Evolutionary conservation across 345 rosid species (phyloP), one percentile per base, ranked within the genome.

Genomic region (Microthlaspi erraticum): DNA sequence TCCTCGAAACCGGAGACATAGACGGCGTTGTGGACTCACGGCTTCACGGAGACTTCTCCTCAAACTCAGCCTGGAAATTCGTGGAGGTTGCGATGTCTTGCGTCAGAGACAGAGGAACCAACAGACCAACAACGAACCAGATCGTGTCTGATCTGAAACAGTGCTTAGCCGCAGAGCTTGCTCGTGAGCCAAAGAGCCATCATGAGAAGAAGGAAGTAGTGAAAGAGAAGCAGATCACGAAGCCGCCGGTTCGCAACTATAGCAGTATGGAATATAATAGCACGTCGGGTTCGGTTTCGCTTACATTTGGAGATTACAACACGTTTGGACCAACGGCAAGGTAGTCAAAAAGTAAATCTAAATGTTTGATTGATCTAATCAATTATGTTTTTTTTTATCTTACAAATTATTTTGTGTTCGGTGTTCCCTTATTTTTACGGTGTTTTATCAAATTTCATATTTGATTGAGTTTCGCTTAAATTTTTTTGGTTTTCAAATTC

Each of bases 31-130:
- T 77, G 11, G 80, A 77, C 37, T 6, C 42, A 31, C 62, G 80
- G 38, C 76, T 77, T 32, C 57, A 37, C 2, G 77, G 80, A 0
- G 65, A 72, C 2, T 71, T 77, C 73, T 66, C 67, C 5, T 2
- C 77, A 8, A 71, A 71, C 65, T 77, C 80, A 7, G 80, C 80
- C 1, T 77, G 80, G 80, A 77, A 77, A 41, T 71, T 34, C 8
- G 26, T 71, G 12, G 80, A 77, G 44, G 39, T 77, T 1, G 80
- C 77, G 44, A 71, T 77, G 77, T 51, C 73, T 11, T 77, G 80
- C 64, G 77, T 77, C 0, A 51, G 17, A 72, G 77, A 71, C 66
- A 66, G 73, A 59, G 77, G 77, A 50, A 10, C 10, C 4, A 50
- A 72, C 6, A 71, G 77, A 60, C 80, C 80, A 13, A 44, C 73